Base-by-base conservation (phyloP, 164 flowering plant species). In the Aristolochia fimbriata region DNA sequence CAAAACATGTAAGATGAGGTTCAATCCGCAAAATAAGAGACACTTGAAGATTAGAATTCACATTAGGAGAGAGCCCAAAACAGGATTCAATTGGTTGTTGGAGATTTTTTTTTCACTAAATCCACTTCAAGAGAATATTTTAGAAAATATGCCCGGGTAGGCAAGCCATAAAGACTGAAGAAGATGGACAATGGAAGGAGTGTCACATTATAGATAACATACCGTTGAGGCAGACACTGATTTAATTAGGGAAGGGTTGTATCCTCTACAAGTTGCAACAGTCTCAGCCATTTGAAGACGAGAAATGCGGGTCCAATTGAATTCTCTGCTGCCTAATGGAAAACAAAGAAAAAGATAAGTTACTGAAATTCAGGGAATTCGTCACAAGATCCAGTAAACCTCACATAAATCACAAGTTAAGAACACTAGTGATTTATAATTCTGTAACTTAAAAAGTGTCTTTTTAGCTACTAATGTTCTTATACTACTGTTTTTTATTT, bases 241-340 rank as follows among this genome's bases (percentile, higher is more conserved):
- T 70, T 80, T 83, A 69, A 92, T 80, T 59, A 82, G 74, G 47
- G 89, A 80, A 43, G 69, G 58, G 59, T 68, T 59, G 65, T 85
- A 77, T 68, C 95, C 95, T 77, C 79, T 76, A 20, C 76, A 53
- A 54, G 74, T 64, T 47, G 96, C 95, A n/a, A 88, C 89, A 65
- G 78, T 70, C 73, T 88, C 90, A 12, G 96, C 95, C 89, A 87
- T 92, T 72, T 92, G 91, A 62, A 75, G 69, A 57, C 96, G 93
- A 1, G 96, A 84, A 15, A 92, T 73, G 70, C 98, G 78, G 37
- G 85, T 65, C 68, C 84, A 55, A 61, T 77, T 84, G 84, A 84
- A 75, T 56, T 69, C 75, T 73, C 70, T 75, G 25, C 77, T 67
- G 56, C 83, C 96, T 88, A 78, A 30, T 19, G 59, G 31, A 50